Percentiles rank a stretch among this genome's conserved stretches.
phyloP scores from a whole-genome alignment of 73 alveolate species.

The Paramecium biaurelia region DNA sequence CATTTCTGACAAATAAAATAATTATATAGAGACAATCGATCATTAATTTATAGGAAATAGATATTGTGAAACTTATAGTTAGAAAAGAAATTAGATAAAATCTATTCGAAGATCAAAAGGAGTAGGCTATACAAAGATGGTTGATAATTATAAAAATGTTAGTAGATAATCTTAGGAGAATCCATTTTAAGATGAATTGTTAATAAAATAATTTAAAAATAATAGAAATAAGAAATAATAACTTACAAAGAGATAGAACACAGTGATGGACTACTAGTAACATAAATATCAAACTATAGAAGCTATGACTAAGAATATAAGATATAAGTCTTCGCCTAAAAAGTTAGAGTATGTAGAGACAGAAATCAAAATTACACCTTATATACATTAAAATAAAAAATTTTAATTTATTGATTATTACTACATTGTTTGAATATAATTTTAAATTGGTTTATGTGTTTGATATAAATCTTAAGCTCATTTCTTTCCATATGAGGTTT shows the following conservation, averaged over 20 bases:
- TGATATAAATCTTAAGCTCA: neutral
- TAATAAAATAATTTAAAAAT: neutral
- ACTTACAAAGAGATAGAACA: neutral
- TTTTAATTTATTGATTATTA: neutral
- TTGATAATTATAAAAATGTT: neutral
- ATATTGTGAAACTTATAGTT: neutral
- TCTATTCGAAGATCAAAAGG: neutral
- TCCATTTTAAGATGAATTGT: neutral
- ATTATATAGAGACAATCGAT: neutral
- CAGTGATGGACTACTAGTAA: neutral
- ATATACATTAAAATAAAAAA: neutral
- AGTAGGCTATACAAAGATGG: neutral
- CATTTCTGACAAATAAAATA: neutral
- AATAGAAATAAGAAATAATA: neutral
- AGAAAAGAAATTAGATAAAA: neutral
- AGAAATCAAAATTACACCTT: neutral
- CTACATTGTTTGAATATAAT: neutral
- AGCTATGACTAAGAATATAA: neutral
- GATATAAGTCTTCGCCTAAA: neutral
- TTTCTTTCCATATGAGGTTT: conserved; percentile 31
- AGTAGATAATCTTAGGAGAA: neutral
- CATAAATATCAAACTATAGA: neutral
- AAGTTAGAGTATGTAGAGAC: neutral
- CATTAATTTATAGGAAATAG: neutral
- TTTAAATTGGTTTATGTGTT: neutral